These are phyloP conservation scores for Hemileccinum impolitum DNA, from an alignment of 768 basidiomycete species.

Conservation along the genomic window DNA sequence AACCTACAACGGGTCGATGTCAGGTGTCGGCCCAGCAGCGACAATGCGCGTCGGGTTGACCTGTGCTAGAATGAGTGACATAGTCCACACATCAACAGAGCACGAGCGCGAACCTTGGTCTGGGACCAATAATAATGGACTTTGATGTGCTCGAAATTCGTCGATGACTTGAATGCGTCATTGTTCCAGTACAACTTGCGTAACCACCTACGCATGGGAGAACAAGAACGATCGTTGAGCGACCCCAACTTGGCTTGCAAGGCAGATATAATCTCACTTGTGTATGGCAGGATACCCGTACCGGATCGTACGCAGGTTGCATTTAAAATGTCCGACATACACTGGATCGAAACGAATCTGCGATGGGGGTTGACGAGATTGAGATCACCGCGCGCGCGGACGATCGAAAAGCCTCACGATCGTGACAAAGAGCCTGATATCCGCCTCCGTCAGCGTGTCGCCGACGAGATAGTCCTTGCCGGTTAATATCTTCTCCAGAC, in stretches of 20 bases:
- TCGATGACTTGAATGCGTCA: constrained; percentile 81
- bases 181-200: constrained; percentile 90
- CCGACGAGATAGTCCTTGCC: constrained; percentile 86
- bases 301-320: constrained; percentile 83
- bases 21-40: constrained; percentile 67
- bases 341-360: constrained; percentile 88
- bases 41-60: constrained; percentile 80
- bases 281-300: constrained; percentile 84
- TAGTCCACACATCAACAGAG: background rate
- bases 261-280: constrained; percentile 26
- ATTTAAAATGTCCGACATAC: constrained; percentile 92
- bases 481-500: constrained; percentile 69
- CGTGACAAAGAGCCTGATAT: constrained; percentile 89
- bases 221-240: background rate
- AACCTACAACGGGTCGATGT: constrained; percentile 57
- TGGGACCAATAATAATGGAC: constrained; percentile 39
- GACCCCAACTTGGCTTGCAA: background rate
- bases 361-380: background rate
- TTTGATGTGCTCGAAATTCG: constrained; percentile 80
- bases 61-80: constrained; percentile 34
- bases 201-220: constrained; percentile 55
- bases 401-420: constrained; percentile 50
- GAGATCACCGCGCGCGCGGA: background rate
- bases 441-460: constrained; percentile 78
- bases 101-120: constrained; percentile 15